Percentiles rank a stretch among this genome's conserved stretches.
phyloP scores from a whole-genome alignment of 805 yeast species.

The Candida rishiriensis region DNA sequence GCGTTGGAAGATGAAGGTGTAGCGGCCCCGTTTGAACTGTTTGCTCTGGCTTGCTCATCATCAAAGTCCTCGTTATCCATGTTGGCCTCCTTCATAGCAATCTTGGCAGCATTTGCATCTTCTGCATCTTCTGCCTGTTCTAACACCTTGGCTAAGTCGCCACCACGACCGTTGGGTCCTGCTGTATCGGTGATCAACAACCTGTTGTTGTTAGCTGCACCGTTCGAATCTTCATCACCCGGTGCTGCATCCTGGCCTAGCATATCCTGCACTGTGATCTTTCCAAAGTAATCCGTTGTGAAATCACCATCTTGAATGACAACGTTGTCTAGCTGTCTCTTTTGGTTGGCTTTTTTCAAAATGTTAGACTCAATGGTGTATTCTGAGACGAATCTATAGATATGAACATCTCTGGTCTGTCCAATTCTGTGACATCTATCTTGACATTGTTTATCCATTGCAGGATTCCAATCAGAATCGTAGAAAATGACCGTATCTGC shows the following conservation, averaged over 20 bases:
- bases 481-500: conserved; percentile 98
- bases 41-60: conserved; percentile 33
- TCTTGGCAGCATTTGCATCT: conserved; percentile 82
- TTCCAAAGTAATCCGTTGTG: conserved; percentile 92
- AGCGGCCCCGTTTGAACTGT: conserved; percentile 16
- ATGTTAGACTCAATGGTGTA: conserved; percentile 95
- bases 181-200: conserved; percentile 6
- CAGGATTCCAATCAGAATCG: conserved; percentile 99
- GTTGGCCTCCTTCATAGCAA: conserved; percentile 81
- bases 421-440: conserved; percentile 99
- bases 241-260: conserved; percentile 55
- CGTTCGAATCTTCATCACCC: conserved; percentile 18
- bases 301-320: conserved; percentile 98
- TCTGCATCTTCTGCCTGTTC: conserved; percentile 96
- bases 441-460: conserved; percentile 99
- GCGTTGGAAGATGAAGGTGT: conserved; percentile 19
- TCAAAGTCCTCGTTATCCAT: conserved; percentile 83
- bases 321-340: conserved; percentile 87
- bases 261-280: conserved; percentile 79
- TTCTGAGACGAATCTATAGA: conserved; percentile 92
- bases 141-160: conserved; percentile 38
- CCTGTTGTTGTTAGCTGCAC: conserved; percentile 22
- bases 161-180: conserved; percentile 19
- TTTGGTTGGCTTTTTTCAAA: conserved; percentile 89
- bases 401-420: conserved; percentile 96